phyloP scores from a whole-genome alignment of 2,329 filamentous ascomycete genomes.

The Nannizziopsis arthrosporioides region DNA sequence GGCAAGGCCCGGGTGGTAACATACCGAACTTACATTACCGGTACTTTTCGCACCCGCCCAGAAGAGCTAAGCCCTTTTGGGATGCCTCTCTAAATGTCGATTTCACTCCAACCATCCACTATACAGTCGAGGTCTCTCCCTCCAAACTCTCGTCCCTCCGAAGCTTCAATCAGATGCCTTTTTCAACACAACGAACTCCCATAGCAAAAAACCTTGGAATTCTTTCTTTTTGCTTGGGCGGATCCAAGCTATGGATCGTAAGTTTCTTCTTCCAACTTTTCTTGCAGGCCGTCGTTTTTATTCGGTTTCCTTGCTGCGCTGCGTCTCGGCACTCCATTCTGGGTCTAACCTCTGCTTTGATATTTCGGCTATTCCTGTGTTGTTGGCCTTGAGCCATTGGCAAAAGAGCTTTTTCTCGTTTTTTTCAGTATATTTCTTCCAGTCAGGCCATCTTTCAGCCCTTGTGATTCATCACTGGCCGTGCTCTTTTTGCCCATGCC shows the following conservation, averaged over 20 bases:
- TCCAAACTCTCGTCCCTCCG: conserved; percentile 19
- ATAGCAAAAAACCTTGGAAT: conserved; percentile 17
- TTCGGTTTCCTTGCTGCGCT: not conserved
- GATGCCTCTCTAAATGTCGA: conserved; percentile 5
- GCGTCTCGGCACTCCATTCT: conserved; percentile 4
- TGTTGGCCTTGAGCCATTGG: too few species aligned
- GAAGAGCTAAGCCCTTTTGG: conserved; percentile 5
- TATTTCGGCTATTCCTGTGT: not conserved
- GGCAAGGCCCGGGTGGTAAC: too few species aligned
- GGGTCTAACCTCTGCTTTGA: not conserved
- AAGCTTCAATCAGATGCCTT: conserved; percentile 16
- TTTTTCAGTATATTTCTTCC: not conserved
- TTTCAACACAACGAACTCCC: conserved; percentile 14
- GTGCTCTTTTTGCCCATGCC: conserved; percentile 6
- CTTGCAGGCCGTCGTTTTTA: conserved; percentile 4
- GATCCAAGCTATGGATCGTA: conserved; percentile 48
- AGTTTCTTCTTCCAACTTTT: conserved; percentile 31
- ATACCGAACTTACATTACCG: too few species aligned
- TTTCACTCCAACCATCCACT: conserved; percentile 9
- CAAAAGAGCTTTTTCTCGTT: too few species aligned
- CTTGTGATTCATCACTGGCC: not conserved
- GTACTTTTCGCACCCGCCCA: too few species aligned
- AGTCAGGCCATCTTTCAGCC: not conserved
- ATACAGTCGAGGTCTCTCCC: conserved; percentile 13
- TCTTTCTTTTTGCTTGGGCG: conserved; percentile 31